Conservation (phyloP, 2,329 filamentous ascomycete species). For the Didymella segeticola region DNA sequence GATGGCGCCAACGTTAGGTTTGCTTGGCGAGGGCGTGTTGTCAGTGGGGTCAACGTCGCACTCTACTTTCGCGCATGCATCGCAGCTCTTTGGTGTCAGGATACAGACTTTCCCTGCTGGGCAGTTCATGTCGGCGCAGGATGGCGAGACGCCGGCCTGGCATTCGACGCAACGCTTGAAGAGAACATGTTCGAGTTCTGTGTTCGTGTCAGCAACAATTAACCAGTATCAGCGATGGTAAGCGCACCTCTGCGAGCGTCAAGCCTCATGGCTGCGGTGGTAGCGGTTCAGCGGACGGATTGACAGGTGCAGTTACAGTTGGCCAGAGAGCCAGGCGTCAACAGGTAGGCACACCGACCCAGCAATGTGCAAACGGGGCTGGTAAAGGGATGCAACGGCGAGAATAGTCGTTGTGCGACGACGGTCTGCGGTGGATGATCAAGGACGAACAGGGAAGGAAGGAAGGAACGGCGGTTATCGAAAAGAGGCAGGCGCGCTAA, state of each 20-base stretch:
- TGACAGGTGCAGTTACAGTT: not conserved
- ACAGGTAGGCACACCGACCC: constrained; percentile 6
- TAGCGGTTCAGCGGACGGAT: constrained; percentile 5
- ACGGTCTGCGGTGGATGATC: constrained; percentile 9
- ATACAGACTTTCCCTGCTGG: constrained; percentile 63
- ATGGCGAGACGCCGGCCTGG: constrained; percentile 53
- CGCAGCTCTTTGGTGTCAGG: constrained; percentile 65
- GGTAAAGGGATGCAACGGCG: constrained; percentile 5
- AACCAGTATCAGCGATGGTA: not conserved
- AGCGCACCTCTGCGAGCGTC: constrained; percentile 16
- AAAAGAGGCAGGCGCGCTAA: constrained; percentile 9
- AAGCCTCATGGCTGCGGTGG: constrained; percentile 14
- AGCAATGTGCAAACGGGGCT: constrained; percentile 8
- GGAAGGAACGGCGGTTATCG: constrained; percentile 12
- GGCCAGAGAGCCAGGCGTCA: constrained; percentile 8
- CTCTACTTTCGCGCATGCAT: constrained; percentile 63
- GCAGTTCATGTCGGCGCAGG: constrained; percentile 64
- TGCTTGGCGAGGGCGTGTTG: constrained; percentile 33
- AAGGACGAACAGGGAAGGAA: constrained; percentile 8
- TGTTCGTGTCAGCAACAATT: constrained; percentile 16
- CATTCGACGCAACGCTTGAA: constrained; percentile 69
- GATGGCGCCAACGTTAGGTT: constrained; percentile 79
- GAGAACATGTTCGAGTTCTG: constrained; percentile 48
- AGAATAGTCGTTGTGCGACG: constrained; percentile 9
- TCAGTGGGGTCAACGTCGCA: constrained; percentile 57